phyloP scores from a whole-genome alignment of 306 rosid genomes.

The Medicago truncatula region MtrunA17r5.0-ANR NC_053045.1:43155501-43156000 shows the following conservation, averaged over 20 bases:
- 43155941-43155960: slow-evolving; percentile 7
- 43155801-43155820: slow-evolving; percentile 53
- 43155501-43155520: neutral
- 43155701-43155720: slow-evolving; percentile 78
- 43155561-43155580: slow-evolving; percentile 40
- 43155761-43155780: slow-evolving; percentile 56
- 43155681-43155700: slow-evolving; percentile 81
- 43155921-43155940: slow-evolving; percentile 12
- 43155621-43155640: slow-evolving; percentile 61
- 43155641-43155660: slow-evolving; percentile 85
- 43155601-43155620: slow-evolving; percentile 83
- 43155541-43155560: slow-evolving; percentile 26
- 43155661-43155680: slow-evolving; percentile 90
- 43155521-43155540: neutral
- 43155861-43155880: slow-evolving; percentile 53
- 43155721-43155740: slow-evolving; percentile 61
- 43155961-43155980: neutral
- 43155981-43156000: neutral
- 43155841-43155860: slow-evolving; percentile 81
- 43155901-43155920: slow-evolving; percentile 20
- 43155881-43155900: slow-evolving; percentile 45
- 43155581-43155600: slow-evolving; percentile 83
- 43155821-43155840: slow-evolving; percentile 49
- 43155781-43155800: slow-evolving; percentile 30
- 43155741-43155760: slow-evolving; percentile 65